phyloP scores from a whole-genome alignment of 176 grass and related monocot species.

The Triticum monococcum region DNA sequence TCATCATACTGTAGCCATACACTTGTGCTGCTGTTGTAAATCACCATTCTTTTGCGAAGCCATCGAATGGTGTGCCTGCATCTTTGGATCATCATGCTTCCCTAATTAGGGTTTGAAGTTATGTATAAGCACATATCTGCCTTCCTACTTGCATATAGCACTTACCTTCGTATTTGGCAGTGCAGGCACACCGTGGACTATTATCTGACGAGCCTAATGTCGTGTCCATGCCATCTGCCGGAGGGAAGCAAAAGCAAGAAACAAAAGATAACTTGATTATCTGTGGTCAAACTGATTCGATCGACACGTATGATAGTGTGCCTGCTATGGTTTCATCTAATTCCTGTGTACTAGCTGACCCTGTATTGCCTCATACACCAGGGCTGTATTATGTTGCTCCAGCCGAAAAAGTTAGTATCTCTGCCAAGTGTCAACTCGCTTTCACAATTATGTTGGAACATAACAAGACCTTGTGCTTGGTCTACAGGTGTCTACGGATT shows the following conservation, averaged over 20 bases:
- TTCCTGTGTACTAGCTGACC: background rate
- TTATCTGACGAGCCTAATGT: background rate
- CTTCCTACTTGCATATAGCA: background rate
- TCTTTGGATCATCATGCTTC: slow-evolving; percentile 20
- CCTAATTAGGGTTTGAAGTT: background rate
- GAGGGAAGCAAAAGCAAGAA: slow-evolving; percentile 31
- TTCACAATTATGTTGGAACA: background rate
- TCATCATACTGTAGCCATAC: background rate
- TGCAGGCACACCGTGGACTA: slow-evolving; percentile 7
- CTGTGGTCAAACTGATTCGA: background rate
- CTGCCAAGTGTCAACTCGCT: background rate
- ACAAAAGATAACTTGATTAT: slow-evolving; percentile 15
- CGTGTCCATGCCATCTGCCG: background rate
- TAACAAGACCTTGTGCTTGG: background rate
- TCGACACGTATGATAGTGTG: slow-evolving; percentile 19
- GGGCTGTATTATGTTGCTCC: slow-evolving; percentile 10
- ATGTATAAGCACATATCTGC: background rate
- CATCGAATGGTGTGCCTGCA: background rate
- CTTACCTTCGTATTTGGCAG: background rate
- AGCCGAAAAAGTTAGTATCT: slow-evolving; percentile 30
- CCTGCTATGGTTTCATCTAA: background rate
- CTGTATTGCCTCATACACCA: background rate
- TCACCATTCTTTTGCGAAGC: background rate
- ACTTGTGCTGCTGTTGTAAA: background rate
- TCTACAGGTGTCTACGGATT: slow-evolving; percentile 33